phyloP scores from a whole-genome alignment of 1,284 basidiomycete species.

The Puccinia horiana region DNA sequence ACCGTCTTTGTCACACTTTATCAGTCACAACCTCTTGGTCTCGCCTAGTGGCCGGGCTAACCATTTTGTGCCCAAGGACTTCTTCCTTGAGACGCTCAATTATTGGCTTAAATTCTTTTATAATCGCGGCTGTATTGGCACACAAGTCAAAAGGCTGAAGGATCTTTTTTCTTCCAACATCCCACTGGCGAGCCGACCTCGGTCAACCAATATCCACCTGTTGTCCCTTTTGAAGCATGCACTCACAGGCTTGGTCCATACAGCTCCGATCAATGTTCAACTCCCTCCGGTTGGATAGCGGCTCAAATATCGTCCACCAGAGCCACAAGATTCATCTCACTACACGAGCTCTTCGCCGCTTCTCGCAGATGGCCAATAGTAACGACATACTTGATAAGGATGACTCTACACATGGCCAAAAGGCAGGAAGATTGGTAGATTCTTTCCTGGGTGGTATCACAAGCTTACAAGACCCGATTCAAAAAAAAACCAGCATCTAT shows the following conservation, averaged over 20 bases:
- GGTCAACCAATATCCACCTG: no score
- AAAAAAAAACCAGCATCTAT: no score
- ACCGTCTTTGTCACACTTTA: background rate
- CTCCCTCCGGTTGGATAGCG: background rate
- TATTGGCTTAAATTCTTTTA: no score
- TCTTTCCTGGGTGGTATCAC: no score
- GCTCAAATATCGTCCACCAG: no score
- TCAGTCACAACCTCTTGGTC: background rate
- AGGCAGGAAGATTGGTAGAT: no score
- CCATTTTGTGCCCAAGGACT: background rate
- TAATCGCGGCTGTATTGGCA: background rate
- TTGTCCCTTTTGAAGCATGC: no score
- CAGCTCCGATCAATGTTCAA: background rate
- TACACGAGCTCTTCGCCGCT: background rate
- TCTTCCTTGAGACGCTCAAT: no score
- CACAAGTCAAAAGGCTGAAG: background rate
- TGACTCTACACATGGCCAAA: no score
- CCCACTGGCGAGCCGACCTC: background rate
- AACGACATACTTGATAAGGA: background rate
- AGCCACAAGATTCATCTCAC: background rate
- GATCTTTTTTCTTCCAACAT: background rate
- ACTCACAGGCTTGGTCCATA: no score
- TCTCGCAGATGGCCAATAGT: background rate
- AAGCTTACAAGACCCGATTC: no score
- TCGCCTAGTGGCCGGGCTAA: background rate